These are phyloP conservation scores for Davidsoniella eucalypti DNA, from an alignment of 2,329 filamentous ascomycete species.

Conservation along the genomic window DNA sequence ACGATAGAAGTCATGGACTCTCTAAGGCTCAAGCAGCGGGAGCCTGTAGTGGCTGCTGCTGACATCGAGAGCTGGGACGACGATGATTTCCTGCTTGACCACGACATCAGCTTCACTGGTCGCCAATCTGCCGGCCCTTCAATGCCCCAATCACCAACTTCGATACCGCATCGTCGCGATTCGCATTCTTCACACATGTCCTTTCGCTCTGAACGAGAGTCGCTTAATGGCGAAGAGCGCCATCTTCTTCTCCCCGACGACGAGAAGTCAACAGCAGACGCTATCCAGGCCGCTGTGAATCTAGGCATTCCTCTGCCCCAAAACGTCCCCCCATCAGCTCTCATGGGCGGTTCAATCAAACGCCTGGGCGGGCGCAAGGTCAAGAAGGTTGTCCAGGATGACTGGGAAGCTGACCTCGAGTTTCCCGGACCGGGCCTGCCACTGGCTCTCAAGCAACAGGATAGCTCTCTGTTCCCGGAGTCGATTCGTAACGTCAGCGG, in stretches of 20 bases:
- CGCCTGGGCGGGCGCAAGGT: constrained; percentile 62
- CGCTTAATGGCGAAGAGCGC: constrained; percentile 62
- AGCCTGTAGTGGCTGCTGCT: constrained; percentile 41
- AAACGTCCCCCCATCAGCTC: constrained; percentile 73
- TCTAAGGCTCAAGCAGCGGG: constrained; percentile 34
- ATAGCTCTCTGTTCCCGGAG: constrained; percentile 47
- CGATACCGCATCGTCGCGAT: constrained; percentile 40
- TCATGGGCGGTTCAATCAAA: constrained; percentile 87
- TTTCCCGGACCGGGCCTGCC: constrained; percentile 41
- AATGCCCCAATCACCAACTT: constrained; percentile 22
- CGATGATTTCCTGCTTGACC: constrained; percentile 55
- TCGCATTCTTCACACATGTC: constrained; percentile 71
- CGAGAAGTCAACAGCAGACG: constrained; percentile 67
- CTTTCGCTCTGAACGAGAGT: constrained; percentile 67
- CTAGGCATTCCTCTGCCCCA: constrained; percentile 83
- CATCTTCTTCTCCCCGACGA: constrained; percentile 72
- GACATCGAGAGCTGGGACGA: constrained; percentile 66
- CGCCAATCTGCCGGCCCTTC: constrained; percentile 32
- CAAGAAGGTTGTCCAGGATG: constrained; percentile 57
- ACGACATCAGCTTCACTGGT: constrained; percentile 36
- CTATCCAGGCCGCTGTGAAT: constrained; percentile 71
- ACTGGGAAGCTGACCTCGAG: constrained; percentile 68
- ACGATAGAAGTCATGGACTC: constrained; percentile 30
- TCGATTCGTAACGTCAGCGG: constrained; percentile 49
- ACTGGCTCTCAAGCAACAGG: constrained; percentile 48